Evolutionary conservation across 2,329 filamentous ascomycete genomes (phyloP).

Genomic region (Verticillium nubilum): DNA sequence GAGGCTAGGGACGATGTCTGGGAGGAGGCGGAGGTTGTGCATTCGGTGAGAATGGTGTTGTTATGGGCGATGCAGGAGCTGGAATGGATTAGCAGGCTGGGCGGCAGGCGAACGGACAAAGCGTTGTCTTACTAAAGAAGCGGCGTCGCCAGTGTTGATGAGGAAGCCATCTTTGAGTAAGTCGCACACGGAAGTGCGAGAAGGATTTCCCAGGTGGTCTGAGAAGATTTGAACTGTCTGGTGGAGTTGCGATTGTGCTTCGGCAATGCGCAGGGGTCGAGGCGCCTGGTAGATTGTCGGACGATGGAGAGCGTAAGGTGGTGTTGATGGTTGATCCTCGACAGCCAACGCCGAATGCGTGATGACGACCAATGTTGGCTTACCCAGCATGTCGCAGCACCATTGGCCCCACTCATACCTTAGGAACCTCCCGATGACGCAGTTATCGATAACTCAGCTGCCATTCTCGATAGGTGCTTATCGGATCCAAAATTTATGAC

Average conservation of each 20-base stretch:
- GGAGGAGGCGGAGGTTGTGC: slow-evolving; percentile 78
- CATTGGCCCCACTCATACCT: background rate
- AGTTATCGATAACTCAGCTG: slow-evolving; percentile 4
- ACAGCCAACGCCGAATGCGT: slow-evolving; percentile 5
- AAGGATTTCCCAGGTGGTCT: background rate
- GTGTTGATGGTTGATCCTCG: background rate
- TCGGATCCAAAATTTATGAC: slow-evolving; percentile 9
- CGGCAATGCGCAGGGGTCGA: background rate
- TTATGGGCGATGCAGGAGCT: slow-evolving; percentile 94
- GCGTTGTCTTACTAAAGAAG: slow-evolving; percentile 61
- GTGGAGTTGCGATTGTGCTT: background rate
- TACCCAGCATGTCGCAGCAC: slow-evolving; percentile 1
- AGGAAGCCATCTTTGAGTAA: slow-evolving; percentile 58
- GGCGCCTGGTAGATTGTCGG: background rate
- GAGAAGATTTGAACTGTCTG: background rate
- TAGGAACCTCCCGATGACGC: background rate
- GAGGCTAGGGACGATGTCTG: slow-evolving; percentile 84
- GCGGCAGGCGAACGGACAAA: background rate
- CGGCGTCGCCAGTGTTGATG: slow-evolving; percentile 60
- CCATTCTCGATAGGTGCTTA: slow-evolving; percentile 1
- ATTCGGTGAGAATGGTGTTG: slow-evolving; percentile 87
- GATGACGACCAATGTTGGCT: slow-evolving; percentile 11
- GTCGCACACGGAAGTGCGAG: background rate
- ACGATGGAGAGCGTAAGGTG: background rate
- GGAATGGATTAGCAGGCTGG: slow-evolving; percentile 1